A percentile compares a stretch with the other conserved stretches of the same genome.
Conservation (phyloP, 306 rosid genomes). For the Quercus variabilis region DNA sequence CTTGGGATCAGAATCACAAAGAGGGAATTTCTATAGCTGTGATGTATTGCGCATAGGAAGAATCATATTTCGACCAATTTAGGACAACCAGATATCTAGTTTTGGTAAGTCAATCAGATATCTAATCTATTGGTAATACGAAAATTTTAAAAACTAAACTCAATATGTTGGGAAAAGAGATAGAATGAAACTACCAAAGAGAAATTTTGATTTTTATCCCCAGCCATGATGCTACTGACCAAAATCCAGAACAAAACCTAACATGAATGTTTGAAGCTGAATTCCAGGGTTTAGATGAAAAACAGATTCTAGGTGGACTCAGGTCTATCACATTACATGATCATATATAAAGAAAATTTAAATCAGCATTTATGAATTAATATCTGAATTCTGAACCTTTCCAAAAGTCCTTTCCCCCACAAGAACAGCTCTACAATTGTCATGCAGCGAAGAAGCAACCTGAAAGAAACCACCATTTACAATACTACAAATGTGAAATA, state of each 20-base stretch:
- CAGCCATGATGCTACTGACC: neutral
- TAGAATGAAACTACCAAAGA: neutral
- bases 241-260: neutral
- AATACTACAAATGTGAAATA: slow-evolving; percentile 6
- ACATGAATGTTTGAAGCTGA: neutral
- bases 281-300: neutral
- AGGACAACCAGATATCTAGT: neutral
- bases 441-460: slow-evolving; percentile 99
- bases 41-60: neutral
- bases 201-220: neutral
- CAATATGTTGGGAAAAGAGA: neutral
- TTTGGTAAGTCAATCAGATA: neutral
- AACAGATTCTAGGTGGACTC: slow-evolving; percentile 9
- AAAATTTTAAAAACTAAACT: neutral
- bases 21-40: neutral
- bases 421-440: slow-evolving; percentile 92
- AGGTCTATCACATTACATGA: slow-evolving; percentile 5
- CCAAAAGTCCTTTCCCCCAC: slow-evolving; percentile 94
- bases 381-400: slow-evolving; percentile 68
- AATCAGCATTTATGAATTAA: slow-evolving; percentile 7
- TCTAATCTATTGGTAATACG: neutral
- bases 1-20: slow-evolving; percentile 15
- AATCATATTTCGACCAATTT: neutral
- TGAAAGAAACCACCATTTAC: slow-evolving; percentile 37
- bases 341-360: neutral